These are phyloP conservation scores for Syzygium malaccense DNA, from an alignment of 441 rosid genomes.

Conservation along the genomic window DNA sequence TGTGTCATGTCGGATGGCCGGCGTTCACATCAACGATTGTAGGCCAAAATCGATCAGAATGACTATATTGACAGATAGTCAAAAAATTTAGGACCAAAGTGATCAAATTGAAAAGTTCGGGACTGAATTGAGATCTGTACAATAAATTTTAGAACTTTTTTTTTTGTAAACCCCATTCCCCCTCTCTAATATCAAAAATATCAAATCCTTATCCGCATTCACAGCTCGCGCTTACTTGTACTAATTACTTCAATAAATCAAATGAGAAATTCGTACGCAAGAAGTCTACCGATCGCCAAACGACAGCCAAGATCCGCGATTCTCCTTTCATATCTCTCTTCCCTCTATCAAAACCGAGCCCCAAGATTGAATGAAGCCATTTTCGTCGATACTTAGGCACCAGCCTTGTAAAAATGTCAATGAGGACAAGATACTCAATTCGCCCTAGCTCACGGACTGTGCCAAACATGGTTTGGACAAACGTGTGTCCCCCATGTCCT, in stretches of 20 bases:
- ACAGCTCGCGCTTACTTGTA: background rate
- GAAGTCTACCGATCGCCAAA: background rate
- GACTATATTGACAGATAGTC: rapidly evolving
- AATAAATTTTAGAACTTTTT: rapidly evolving
- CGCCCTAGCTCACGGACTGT: background rate
- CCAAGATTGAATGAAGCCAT: background rate
- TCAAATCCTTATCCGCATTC: background rate
- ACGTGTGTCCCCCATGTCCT: background rate
- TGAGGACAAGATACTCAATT: background rate
- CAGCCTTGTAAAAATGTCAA: background rate
- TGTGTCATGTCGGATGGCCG: rapidly evolving
- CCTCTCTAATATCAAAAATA: rapidly evolving
- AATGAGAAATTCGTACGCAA: background rate
- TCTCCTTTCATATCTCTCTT: background rate
- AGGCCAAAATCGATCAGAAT: background rate
- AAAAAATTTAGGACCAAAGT: rapidly evolving
- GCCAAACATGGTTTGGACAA: background rate
- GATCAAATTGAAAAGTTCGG: rapidly evolving
- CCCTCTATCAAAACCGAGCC: background rate
- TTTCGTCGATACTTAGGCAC: background rate
- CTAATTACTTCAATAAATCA: background rate
- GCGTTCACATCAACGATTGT: rapidly evolving
- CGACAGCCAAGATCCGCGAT: background rate
- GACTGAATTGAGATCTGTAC: rapidly evolving
- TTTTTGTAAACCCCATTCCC: background rate